phyloP scores from a whole-genome alignment of 768 basidiomycete species.

The Harrya chromipes region DNA sequence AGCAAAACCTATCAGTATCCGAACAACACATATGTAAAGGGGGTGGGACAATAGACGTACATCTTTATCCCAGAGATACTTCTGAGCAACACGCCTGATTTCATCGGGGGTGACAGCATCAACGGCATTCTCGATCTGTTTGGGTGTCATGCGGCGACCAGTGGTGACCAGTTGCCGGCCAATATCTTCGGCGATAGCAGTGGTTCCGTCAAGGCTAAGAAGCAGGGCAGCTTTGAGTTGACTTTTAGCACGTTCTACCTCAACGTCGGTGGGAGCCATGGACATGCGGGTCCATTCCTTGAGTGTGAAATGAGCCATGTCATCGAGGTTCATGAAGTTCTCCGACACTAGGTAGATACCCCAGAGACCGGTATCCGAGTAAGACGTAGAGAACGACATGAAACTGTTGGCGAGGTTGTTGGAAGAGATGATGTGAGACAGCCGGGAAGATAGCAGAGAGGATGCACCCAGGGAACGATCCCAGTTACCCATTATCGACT shows the following conservation, averaged over 20 bases:
- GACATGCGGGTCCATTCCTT: constrained; percentile 97
- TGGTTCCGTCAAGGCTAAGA: constrained; percentile 91
- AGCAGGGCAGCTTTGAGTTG: constrained; percentile 95
- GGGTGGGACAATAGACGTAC: constrained; percentile 42
- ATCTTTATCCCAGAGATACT: constrained; percentile 97
- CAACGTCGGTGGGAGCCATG: constrained; percentile 73
- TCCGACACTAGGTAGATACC: constrained; percentile 97
- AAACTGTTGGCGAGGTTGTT: constrained; percentile 98
- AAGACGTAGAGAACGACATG: constrained; percentile 99
- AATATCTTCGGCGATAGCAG: constrained; percentile 96
- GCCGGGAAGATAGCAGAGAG: constrained; percentile 82
- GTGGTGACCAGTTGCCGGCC: constrained; percentile 96
- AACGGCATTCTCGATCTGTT: constrained; percentile 90
- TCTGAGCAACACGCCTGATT: constrained; percentile 92
- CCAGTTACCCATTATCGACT: constrained; percentile 99
- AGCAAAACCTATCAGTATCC: constrained; percentile 1
- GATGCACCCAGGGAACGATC: constrained; percentile 93
- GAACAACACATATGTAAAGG: not conserved
- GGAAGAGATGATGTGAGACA: constrained; percentile 85
- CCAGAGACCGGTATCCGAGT: constrained; percentile 99
- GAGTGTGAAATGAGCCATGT: constrained; percentile 90
- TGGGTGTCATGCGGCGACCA: constrained; percentile 84
- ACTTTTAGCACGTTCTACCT: constrained; percentile 97
- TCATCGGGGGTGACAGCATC: constrained; percentile 86
- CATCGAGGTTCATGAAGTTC: constrained; percentile 91